Conservation (phyloP, 2,329 filamentous ascomycete genomes). For the Tetracladium maxilliforme region DNA sequence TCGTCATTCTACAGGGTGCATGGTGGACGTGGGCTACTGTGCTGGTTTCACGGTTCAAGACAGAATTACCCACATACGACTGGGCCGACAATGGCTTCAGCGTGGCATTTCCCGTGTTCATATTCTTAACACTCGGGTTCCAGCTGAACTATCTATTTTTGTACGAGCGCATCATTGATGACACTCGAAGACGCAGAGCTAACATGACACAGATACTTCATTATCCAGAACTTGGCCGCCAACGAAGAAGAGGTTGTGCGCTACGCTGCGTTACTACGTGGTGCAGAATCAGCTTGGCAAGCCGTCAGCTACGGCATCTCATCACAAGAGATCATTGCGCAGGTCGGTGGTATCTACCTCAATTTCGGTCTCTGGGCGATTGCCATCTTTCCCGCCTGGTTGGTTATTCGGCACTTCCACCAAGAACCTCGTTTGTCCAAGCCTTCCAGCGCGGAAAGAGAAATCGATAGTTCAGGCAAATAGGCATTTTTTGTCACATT, state of each 20-base stretch:
- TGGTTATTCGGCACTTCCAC: slow-evolving; percentile 44
- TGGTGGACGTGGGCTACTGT: slow-evolving; percentile 64
- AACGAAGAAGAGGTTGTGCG: slow-evolving; percentile 50
- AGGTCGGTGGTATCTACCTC: slow-evolving; percentile 52
- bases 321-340: slow-evolving; percentile 32
- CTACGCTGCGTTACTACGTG: slow-evolving; percentile 51
- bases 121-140: slow-evolving; percentile 53
- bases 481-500: no score
- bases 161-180: slow-evolving; percentile 19
- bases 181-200: background rate
- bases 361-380: slow-evolving; percentile 57
- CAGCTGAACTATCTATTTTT: slow-evolving; percentile 63
- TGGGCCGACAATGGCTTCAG: slow-evolving; percentile 52
- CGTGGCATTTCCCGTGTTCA: slow-evolving; percentile 48
- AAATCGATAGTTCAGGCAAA: no score
- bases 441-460: no score
- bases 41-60: slow-evolving; percentile 43
- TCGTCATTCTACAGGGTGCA: slow-evolving; percentile 37
- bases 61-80: slow-evolving; percentile 45
- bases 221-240: slow-evolving; percentile 50
- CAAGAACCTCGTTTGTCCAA: no score
- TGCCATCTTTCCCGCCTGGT: slow-evolving; percentile 49
- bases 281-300: slow-evolving; percentile 59
- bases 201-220: slow-evolving; percentile 39
- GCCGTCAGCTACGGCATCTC: slow-evolving; percentile 37